Percentiles rank a stretch among this genome's conserved stretches.
phyloP scores from a whole-genome alignment of 1,284 basidiomycete genomes.

The Pisolithus thermaeus region DNA sequence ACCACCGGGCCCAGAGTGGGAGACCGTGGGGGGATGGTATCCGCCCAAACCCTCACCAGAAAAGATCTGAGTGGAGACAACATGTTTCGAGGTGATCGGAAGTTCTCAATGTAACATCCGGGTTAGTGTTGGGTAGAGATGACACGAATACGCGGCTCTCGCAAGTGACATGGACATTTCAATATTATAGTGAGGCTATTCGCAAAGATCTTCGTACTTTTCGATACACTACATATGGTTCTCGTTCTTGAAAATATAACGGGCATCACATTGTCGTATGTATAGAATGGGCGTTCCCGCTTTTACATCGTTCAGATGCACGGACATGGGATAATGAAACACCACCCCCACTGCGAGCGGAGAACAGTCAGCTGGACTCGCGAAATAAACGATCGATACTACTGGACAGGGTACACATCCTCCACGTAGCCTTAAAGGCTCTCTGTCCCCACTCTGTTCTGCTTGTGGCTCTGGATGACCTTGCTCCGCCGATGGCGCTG shows the following conservation, averaged over 20 bases:
- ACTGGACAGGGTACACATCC: background rate
- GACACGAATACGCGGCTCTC: no score
- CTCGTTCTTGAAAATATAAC: no score
- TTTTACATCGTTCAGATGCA: background rate
- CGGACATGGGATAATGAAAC: background rate
- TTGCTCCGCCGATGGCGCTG: background rate
- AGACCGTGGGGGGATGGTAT: conserved; percentile 46
- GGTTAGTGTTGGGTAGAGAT: no score
- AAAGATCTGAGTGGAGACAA: no score
- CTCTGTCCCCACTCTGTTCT: background rate
- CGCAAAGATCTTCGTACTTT: no score
- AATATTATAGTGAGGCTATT: no score
- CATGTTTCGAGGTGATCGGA: no score
- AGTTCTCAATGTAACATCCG: no score
- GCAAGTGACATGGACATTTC: no score
- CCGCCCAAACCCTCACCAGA: conserved; percentile 3
- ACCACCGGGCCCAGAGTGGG: conserved; percentile 52
- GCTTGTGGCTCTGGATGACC: background rate
- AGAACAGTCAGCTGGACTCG: background rate
- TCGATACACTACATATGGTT: no score
- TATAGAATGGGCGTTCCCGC: no score
- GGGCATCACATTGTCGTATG: no score
- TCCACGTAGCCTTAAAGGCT: background rate
- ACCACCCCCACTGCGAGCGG: background rate
- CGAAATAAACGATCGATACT: background rate